Evolutionary conservation across 106 monocot genomes (phyloP).

Genomic region (Platanthera zijinensis): DNA sequence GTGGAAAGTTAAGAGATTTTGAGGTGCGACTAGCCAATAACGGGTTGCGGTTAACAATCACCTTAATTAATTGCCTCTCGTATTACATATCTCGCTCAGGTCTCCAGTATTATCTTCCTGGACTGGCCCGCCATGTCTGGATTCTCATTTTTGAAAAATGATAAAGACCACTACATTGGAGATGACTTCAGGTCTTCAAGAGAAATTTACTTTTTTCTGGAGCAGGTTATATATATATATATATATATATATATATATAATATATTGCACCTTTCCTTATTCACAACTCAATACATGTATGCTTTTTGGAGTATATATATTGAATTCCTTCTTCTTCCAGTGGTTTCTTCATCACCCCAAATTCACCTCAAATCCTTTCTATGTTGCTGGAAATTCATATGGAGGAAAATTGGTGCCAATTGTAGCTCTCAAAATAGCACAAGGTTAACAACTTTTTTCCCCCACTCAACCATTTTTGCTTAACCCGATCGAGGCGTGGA

Average conservation of each 20-base stretch:
- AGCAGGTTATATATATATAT: too few species aligned
- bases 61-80: too few species aligned
- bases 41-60: too few species aligned
- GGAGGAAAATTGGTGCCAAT: slow-evolving; percentile 27
- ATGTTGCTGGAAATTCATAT: slow-evolving; percentile 69
- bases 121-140: not conserved
- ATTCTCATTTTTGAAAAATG: slow-evolving; percentile 5
- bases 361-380: slow-evolving; percentile 51
- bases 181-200: not conserved
- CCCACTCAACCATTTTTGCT: not conserved
- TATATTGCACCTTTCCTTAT: not conserved
- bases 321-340: slow-evolving; percentile 20
- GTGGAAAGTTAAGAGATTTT: too few species aligned
- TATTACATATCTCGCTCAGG: too few species aligned
- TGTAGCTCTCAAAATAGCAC: slow-evolving; percentile 6
- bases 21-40: too few species aligned
- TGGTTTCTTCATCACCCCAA: slow-evolving; percentile 53
- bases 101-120: not conserved
- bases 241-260: too few species aligned
- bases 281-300: too few species aligned
- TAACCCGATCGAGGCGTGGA: not conserved
- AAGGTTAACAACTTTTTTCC: slow-evolving; percentile 1
- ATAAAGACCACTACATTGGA: not conserved
- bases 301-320: too few species aligned
- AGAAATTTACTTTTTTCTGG: slow-evolving; percentile 4